Evolutionary conservation across 139 green algal genomes (phyloP), one percentile per base, ranked within the genome.

Genomic region (Desmodesmus armatus): DNA sequence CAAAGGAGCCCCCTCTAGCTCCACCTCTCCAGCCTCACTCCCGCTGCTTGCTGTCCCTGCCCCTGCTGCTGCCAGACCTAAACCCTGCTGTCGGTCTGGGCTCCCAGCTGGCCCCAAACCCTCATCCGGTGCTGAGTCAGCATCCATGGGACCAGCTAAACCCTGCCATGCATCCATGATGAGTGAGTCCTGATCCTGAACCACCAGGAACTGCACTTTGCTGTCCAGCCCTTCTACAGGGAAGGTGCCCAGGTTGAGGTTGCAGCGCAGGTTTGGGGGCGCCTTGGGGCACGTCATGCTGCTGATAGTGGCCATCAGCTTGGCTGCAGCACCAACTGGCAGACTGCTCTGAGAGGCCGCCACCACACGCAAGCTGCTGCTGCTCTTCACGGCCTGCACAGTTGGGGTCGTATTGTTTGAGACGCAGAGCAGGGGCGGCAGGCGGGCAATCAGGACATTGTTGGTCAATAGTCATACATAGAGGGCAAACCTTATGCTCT

Each of bases 91-190:
- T 23, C 0, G 43, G 3, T 53, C 35, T 43, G 53, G 4, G 4
- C 7, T 13, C 25, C 37, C 55, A 3, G n/a, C n/a, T n/a, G n/a
- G n/a, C n/a, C 37, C 60, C 37, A 69, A 69, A 69, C 60, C 60
- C 60, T 69, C 60, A 0, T n/a, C n/a, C n/a, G n/a, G n/a, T n/a
- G n/a, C n/a, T n/a, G n/a, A n/a, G n/a, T n/a, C n/a, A n/a, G 13
- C 51, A 62, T 62, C 51, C 51, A 31, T 40, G 37, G 37, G 9
- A 2, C 29, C 78, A 41, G 63, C 78, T 49, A 84, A 25, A 15
- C 37, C 69, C 35, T 62, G 67, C 80, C 80, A 86, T 6, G 80
- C 67, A 63, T 86, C 80, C 35, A 79, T 37, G 15, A 80, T 80
- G 13, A 86, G 69, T 3, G 51, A 35, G 0, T 72, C 80, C 37